phyloP scores from a whole-genome alignment of 495 filamentous ascomycete species.

The Penicillium herquei region DNA sequence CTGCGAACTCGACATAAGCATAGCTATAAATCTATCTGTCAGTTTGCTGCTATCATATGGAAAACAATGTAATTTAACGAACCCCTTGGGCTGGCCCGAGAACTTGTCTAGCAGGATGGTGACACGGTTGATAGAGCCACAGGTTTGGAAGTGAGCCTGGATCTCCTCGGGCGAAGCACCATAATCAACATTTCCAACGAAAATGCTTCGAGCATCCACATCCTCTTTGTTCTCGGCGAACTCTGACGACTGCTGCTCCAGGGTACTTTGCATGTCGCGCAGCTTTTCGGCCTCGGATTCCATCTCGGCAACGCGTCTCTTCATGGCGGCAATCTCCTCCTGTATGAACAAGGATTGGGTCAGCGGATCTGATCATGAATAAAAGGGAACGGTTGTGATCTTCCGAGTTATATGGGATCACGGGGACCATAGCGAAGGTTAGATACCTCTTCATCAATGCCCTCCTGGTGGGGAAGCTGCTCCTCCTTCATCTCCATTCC shows the following conservation, averaged over 20 bases:
- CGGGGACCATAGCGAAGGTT: background rate
- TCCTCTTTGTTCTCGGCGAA: constrained; percentile 93
- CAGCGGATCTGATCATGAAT: background rate
- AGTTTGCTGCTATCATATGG: background rate
- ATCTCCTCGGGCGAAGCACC: constrained; percentile 97
- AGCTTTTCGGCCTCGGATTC: constrained; percentile 95
- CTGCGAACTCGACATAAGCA: constrained; percentile 98
- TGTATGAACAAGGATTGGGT: constrained; percentile 27
- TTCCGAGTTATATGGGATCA: no score
- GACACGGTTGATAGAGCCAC: constrained; percentile 95
- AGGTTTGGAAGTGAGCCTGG: constrained; percentile 97
- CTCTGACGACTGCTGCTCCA: constrained; percentile 81
- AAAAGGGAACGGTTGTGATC: no score
- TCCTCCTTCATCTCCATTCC: constrained; percentile 39
- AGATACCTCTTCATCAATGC: constrained; percentile 47
- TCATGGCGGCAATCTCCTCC: constrained; percentile 98
- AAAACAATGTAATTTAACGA: constrained; percentile 27
- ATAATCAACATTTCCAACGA: constrained; percentile 99
- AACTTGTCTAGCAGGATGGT: constrained; percentile 98
- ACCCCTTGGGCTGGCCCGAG: constrained; percentile 98
- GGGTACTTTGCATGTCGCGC: constrained; percentile 88
- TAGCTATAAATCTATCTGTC: constrained; percentile 58
- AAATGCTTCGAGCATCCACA: constrained; percentile 92
- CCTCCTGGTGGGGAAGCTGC: constrained; percentile 41
- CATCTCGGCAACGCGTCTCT: constrained; percentile 97